These are phyloP conservation scores for Polytrichum commune DNA, from an alignment of 225 moss, liverwort and hornwort genomes.

Conservation along the genomic window DNA sequence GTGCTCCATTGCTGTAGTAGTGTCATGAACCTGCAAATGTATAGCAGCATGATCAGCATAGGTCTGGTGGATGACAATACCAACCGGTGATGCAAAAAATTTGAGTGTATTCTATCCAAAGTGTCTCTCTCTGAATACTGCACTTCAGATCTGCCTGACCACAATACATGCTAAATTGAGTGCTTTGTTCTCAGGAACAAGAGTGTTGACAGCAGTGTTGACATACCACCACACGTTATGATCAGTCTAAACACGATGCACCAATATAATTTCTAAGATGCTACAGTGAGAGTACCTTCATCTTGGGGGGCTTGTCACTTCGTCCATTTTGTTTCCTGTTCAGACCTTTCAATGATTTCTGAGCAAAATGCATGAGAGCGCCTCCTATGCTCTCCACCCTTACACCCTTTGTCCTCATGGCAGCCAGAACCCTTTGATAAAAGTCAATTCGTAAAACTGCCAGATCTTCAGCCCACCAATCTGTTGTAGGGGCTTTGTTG, in stretches of 20 bases:
- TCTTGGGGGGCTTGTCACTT: conserved; percentile 4
- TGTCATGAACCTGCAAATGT: conserved; percentile 35
- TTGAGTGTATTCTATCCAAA: too few species aligned
- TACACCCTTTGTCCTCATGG: conserved; percentile 55
- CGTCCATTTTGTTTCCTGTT: conserved; percentile 53
- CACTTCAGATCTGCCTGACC: too few species aligned
- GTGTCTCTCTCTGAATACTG: too few species aligned
- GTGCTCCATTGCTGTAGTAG: conserved; percentile 50
- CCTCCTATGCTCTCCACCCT: conserved; percentile 60
- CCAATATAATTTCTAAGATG: too few species aligned
- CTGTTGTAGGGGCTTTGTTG: conserved; percentile 31
- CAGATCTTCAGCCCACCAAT: conserved; percentile 75
- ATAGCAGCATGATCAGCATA: conserved; percentile 1
- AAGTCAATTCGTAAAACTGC: conserved; percentile 60
- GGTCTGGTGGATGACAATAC: neutral
- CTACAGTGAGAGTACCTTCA: conserved; percentile 1
- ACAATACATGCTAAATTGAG: too few species aligned
- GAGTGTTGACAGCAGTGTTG: too few species aligned
- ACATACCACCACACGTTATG: too few species aligned
- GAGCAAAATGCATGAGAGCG: conserved; percentile 67
- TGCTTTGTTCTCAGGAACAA: too few species aligned
- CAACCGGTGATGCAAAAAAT: neutral
- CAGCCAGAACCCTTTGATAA: conserved; percentile 55
- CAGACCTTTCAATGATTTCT: conserved; percentile 58
- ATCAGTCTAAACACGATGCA: too few species aligned